These are phyloP conservation scores for Cercospora sp. DNA, from an alignment of 2,329 filamentous ascomycete genomes.

Conservation along the genomic window DNA sequence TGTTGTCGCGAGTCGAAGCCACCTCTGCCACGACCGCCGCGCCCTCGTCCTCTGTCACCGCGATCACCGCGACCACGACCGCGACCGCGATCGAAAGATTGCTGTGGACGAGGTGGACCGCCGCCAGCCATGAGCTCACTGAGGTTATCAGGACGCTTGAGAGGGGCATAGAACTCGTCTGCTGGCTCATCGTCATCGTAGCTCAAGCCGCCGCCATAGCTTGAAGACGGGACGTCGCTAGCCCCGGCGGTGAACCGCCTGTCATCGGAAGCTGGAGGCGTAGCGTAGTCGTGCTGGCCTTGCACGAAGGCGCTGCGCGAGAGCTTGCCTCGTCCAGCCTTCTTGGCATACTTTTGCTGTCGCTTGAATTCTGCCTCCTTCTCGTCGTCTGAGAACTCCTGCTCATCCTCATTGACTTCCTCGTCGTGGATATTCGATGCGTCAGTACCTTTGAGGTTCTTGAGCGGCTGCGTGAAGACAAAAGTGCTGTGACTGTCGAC, in stretches of 20 bases:
- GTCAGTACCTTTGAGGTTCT: constrained; percentile 81
- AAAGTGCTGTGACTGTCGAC: constrained; percentile 74
- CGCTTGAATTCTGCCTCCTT: constrained; percentile 64
- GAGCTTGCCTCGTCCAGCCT: constrained; percentile 29
- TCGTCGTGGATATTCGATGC: constrained; percentile 95
- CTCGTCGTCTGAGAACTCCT: constrained; percentile 96
- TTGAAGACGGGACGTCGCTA: constrained; percentile 29
- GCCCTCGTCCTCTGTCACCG: constrained; percentile 25
- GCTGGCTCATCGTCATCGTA: constrained; percentile 47
- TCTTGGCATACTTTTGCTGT: constrained; percentile 39
- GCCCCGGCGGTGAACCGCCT: constrained; percentile 18
- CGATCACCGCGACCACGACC: constrained; percentile 36
- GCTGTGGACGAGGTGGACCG: constrained; percentile 33
- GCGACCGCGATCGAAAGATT: constrained; percentile 38
- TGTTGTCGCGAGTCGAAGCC: constrained; percentile 17
- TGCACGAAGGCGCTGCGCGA: constrained; percentile 27
- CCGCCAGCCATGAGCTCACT: constrained; percentile 31
- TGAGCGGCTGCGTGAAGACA: constrained; percentile 82
- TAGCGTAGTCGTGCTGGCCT: constrained; percentile 21
- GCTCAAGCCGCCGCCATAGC: constrained; percentile 32
- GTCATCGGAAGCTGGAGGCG: constrained; percentile 17
- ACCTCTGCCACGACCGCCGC: constrained; percentile 19
- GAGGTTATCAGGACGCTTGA: constrained; percentile 50
- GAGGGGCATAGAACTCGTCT: constrained; percentile 50
- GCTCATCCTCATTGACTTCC: constrained; percentile 79